Evolutionary conservation across 73 alveolate genomes (phyloP).

Genomic region (Paramecium biaurelia): DNA sequence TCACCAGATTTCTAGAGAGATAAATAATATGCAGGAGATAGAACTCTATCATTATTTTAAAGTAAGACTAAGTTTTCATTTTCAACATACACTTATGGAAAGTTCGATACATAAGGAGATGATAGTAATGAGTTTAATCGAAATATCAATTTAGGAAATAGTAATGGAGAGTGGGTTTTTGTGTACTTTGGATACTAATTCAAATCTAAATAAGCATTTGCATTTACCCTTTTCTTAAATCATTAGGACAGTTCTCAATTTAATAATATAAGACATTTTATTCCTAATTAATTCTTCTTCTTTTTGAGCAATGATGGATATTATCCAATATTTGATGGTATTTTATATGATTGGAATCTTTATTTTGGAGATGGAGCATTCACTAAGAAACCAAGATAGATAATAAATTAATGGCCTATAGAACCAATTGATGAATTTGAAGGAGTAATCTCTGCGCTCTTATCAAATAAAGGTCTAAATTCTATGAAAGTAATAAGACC

Average conservation of each 20-base stretch:
- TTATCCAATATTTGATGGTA: neutral
- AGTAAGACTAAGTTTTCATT: neutral
- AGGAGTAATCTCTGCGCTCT: neutral
- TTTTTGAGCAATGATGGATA: neutral
- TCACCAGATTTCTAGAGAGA: neutral
- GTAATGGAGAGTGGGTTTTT: conserved; percentile 32
- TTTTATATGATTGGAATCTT: neutral
- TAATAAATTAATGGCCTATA: conserved; percentile 7
- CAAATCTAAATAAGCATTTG: neutral
- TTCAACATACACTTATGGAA: conserved; percentile 21
- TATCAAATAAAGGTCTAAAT: neutral
- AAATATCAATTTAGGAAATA: neutral
- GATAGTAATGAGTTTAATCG: neutral
- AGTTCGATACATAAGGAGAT: conserved; percentile 3
- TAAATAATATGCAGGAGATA: neutral
- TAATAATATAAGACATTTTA: neutral
- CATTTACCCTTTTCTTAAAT: neutral
- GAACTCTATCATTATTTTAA: neutral
- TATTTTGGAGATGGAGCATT: conserved; percentile 25
- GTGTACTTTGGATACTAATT: conserved; percentile 29
- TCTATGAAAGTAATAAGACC: neutral
- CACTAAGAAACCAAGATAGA: neutral
- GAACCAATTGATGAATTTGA: neutral
- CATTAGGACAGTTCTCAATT: neutral
- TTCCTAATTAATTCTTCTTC: conserved; percentile 24